A percentile compares a stretch with the other conserved stretches of the same genome.
These are phyloP conservation scores for Thymus quinquecostatus DNA, from an alignment of 257 asterid genomes.

Conservation along the genomic window DNA sequence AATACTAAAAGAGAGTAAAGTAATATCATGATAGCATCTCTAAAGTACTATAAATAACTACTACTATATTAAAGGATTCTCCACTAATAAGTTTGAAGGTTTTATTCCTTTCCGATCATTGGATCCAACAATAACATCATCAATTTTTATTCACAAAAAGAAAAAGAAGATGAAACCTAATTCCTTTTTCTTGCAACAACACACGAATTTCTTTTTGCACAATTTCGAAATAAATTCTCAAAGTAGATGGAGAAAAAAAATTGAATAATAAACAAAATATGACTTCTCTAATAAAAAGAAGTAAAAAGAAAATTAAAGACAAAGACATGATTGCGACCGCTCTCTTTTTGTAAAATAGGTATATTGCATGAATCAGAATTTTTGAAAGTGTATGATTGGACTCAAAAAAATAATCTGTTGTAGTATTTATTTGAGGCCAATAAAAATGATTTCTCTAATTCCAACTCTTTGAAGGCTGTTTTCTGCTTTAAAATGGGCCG, in stretches of 20 bases:
- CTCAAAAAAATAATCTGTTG: neutral
- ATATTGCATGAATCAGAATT: neutral
- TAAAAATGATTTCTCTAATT: neutral
- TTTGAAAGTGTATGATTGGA: neutral
- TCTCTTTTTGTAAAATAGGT: too few species aligned
- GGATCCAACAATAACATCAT: neutral
- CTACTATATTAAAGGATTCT: neutral
- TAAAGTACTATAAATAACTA: slow-evolving; percentile 11
- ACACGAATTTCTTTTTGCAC: neutral
- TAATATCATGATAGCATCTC: slow-evolving; percentile 33
- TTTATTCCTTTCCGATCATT: neutral
- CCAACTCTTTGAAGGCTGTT: neutral
- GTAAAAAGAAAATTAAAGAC: neutral
- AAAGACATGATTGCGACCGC: too few species aligned
- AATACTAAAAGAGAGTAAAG: slow-evolving; percentile 25
- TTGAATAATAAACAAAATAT: neutral
- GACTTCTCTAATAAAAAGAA: neutral
- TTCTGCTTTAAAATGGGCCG: too few species aligned
- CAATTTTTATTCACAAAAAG: neutral
- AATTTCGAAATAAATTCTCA: neutral
- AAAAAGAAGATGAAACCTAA: neutral
- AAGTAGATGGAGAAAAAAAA: neutral
- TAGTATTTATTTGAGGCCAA: neutral
- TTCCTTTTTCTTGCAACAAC: neutral
- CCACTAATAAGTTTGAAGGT: neutral